Percentiles rank a stretch among this genome's conserved stretches.
Conservation (phyloP, 2,329 filamentous ascomycete species). For the Juglanconis juglandina region DNA sequence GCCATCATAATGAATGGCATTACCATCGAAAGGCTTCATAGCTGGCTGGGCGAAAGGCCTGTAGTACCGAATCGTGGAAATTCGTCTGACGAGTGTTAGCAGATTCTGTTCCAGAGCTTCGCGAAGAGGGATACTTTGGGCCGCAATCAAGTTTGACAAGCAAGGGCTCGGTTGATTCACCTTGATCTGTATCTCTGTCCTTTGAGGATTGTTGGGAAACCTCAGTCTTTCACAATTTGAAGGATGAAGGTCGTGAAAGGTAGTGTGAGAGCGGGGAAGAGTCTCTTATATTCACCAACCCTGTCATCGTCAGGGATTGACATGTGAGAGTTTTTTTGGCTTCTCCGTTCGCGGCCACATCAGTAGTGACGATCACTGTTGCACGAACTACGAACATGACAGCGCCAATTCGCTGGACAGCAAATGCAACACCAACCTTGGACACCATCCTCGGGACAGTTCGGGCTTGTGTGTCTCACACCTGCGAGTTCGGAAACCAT, state of each 20-base stretch:
- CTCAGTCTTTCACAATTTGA: too few species aligned
- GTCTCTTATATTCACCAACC: too few species aligned
- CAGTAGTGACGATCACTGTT: neutral
- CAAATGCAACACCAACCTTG: too few species aligned
- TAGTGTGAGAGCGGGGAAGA: too few species aligned
- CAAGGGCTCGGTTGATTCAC: neutral
- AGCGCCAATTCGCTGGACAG: too few species aligned
- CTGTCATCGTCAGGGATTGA: too few species aligned
- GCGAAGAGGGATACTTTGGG: slow-evolving; percentile 11
- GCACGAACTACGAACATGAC: too few species aligned
- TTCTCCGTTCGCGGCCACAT: neutral
- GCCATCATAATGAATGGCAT: slow-evolving; percentile 21
- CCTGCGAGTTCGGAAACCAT: too few species aligned
- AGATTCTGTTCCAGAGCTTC: neutral
- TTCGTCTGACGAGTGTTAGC: slow-evolving; percentile 3
- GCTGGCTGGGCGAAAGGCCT: slow-evolving; percentile 3
- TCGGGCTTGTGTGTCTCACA: too few species aligned
- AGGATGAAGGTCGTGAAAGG: slow-evolving; percentile 9
- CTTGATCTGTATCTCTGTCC: neutral
- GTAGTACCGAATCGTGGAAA: slow-evolving; percentile 9
- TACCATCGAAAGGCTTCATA: slow-evolving; percentile 20
- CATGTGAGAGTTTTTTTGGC: neutral
- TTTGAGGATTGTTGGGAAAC: neutral
- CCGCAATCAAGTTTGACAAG: slow-evolving; percentile 4
- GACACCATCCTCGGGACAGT: too few species aligned